Conservation (phyloP, 805 yeast genomes). For the Candida arabinofermentans region DNA sequence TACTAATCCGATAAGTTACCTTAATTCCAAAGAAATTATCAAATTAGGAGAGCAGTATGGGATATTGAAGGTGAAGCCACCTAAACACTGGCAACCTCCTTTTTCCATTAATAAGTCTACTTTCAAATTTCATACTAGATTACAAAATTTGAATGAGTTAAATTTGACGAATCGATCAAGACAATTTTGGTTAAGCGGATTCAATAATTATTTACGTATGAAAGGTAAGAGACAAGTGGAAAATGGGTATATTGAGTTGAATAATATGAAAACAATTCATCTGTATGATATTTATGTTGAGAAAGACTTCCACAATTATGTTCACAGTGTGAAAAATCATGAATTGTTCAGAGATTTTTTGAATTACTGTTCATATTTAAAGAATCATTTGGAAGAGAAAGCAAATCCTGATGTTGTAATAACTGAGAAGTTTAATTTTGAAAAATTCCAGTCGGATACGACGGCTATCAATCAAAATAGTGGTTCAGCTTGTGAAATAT, state of each 20-base stretch:
- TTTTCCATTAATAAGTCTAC: constrained; percentile 46
- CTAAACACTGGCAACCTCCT: constrained; percentile 49
- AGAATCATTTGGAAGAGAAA: constrained; percentile 4
- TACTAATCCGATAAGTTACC: constrained; percentile 44
- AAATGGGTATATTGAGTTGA: constrained; percentile 10
- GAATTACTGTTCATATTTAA: constrained; percentile 18
- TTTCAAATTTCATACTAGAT: constrained; percentile 65
- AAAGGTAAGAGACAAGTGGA: constrained; percentile 23
- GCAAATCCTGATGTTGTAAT: constrained; percentile 7
- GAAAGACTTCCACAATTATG: constrained; percentile 4
- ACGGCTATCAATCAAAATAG: constrained; percentile 29
- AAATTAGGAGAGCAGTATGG: constrained; percentile 45
- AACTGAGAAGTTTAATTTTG: constrained; percentile 2
- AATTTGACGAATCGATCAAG: constrained; percentile 61
- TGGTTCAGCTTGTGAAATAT: constrained; percentile 32
- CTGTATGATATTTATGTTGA: constrained; percentile 29
- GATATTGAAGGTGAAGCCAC: constrained; percentile 51
- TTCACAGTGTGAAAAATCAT: constrained; percentile 7
- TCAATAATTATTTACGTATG: constrained; percentile 54
- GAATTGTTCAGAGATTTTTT: constrained; percentile 12
- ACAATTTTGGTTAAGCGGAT: constrained; percentile 55
- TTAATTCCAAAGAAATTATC: constrained; percentile 38
- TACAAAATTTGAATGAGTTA: constrained; percentile 64
- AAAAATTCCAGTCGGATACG: constrained; percentile 27
- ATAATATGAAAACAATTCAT: constrained; percentile 24